Evolutionary conservation across 768 basidiomycete genomes (phyloP).

Genomic region (Naganishia friedmannii): DNA sequence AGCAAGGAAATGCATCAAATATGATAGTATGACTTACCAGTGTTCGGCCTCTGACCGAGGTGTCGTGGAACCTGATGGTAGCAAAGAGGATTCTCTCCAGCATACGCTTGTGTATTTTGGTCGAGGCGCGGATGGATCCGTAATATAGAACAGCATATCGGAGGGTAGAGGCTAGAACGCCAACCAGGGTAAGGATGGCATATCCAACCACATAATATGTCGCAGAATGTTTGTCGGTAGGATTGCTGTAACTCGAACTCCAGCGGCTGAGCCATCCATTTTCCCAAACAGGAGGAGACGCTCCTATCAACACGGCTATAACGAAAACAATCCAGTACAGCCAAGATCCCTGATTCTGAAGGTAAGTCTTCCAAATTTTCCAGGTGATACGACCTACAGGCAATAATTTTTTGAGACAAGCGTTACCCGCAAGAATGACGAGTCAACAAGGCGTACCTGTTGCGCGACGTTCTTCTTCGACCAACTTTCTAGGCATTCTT

Average conservation of each 20-base stretch:
- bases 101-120: constrained; percentile 69
- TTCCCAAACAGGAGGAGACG: constrained; percentile 65
- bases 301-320: constrained; percentile 59
- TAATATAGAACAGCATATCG: constrained; percentile 62
- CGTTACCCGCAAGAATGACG: not conserved
- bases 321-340: constrained; percentile 63
- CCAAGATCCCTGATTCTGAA: constrained; percentile 57
- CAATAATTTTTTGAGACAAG: not conserved
- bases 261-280: constrained; percentile 66
- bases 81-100: constrained; percentile 80
- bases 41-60: constrained; percentile 72
- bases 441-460: constrained; percentile 35
- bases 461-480: constrained; percentile 71
- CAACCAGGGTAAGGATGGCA: constrained; percentile 74
- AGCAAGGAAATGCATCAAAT: not conserved
- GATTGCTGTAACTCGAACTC: constrained; percentile 56
- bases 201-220: constrained; percentile 70
- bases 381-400: constrained; percentile 63
- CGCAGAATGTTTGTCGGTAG: constrained; percentile 53
- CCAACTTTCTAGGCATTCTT: constrained; percentile 71
- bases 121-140: constrained; percentile 79
- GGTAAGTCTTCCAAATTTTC: constrained; percentile 66
- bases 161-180: constrained; percentile 50
- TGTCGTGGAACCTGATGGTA: constrained; percentile 88
- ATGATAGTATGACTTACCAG: not conserved